These are phyloP conservation scores for Xerocomus amazonicus DNA, from an alignment of 1,284 basidiomycete species.

Conservation along the genomic window DNA sequence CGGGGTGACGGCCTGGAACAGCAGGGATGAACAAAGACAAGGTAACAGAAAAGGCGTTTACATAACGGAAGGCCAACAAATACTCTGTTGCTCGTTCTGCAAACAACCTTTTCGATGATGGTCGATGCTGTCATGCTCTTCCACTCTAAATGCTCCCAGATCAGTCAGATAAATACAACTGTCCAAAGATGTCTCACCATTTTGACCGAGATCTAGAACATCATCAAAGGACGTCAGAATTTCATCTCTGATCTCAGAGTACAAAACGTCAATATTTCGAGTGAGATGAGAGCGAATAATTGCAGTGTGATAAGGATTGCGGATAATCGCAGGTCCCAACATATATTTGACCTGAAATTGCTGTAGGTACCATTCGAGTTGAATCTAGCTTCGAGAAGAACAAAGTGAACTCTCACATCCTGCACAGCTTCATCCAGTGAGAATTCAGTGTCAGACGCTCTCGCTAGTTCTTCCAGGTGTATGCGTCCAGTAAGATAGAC, in stretches of 20 bases:
- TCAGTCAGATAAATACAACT: background rate
- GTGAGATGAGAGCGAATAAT: slow-evolving; percentile 31
- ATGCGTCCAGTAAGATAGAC: no score
- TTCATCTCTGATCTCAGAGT: slow-evolving; percentile 34
- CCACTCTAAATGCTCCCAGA: slow-evolving; percentile 17
- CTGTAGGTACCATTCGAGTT: background rate
- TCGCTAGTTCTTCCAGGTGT: no score
- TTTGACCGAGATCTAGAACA: slow-evolving; percentile 10
- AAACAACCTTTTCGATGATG: slow-evolving; percentile 25
- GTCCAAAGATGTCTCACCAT: slow-evolving; percentile 13
- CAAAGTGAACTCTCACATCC: background rate
- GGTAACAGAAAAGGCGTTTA: slow-evolving; percentile 11
- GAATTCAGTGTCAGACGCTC: no score
- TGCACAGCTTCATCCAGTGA: slow-evolving; percentile 30
- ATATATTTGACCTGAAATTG: slow-evolving; percentile 2
- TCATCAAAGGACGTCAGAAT: slow-evolving; percentile 31
- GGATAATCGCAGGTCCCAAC: slow-evolving; percentile 22
- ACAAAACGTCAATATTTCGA: slow-evolving; percentile 26
- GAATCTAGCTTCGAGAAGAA: background rate
- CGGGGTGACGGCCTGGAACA: slow-evolving; percentile 38
- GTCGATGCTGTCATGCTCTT: background rate
- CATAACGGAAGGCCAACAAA: slow-evolving; percentile 43
- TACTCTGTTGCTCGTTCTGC: slow-evolving; percentile 35
- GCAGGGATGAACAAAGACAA: background rate
- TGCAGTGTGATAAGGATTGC: slow-evolving; percentile 30